phyloP scores from a whole-genome alignment of 192 early-diverging fungal genomes.

The Paraglomus brasilianum region DNA sequence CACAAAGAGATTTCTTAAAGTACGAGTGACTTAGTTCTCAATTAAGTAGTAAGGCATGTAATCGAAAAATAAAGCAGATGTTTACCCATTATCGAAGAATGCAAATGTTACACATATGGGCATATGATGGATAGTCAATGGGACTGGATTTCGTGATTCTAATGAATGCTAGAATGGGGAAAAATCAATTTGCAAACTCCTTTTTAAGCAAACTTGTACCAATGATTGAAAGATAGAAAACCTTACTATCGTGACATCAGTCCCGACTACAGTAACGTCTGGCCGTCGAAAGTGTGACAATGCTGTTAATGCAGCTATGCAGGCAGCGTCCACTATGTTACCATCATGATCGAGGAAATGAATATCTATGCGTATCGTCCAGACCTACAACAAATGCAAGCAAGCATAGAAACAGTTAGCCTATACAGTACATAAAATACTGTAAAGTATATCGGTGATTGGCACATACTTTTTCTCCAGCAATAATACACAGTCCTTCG shows the following conservation, averaged over 20 bases:
- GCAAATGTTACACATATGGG: slow-evolving; percentile 93
- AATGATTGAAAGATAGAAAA: slow-evolving; percentile 9
- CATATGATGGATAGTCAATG: slow-evolving; percentile 92
- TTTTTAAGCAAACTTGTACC: not conserved
- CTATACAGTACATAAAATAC: not conserved
- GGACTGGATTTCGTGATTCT: slow-evolving; percentile 88
- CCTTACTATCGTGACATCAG: slow-evolving; percentile 83
- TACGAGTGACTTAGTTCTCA: not conserved
- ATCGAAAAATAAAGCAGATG: not conserved
- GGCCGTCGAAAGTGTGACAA: slow-evolving; percentile 89
- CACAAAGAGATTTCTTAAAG: slow-evolving; percentile 54
- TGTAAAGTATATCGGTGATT: slow-evolving; percentile 10
- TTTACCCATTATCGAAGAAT: slow-evolving; percentile 83
- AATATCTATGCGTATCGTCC: slow-evolving; percentile 88
- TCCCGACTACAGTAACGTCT: slow-evolving; percentile 93
- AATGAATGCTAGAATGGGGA: slow-evolving; percentile 66
- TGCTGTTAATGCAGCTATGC: slow-evolving; percentile 87
- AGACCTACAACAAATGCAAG: slow-evolving; percentile 55
- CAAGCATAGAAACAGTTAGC: not conserved
- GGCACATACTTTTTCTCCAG: slow-evolving; percentile 78
- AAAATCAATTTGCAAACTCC: not conserved
- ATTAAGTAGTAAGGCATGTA: not conserved
- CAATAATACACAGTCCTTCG: slow-evolving; percentile 94
- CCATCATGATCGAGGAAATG: slow-evolving; percentile 94
- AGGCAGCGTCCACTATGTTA: slow-evolving; percentile 89